These are phyloP conservation scores for Medicago truncatula DNA, from an alignment of 306 rosid genomes.

Conservation along the genomic window DNA sequence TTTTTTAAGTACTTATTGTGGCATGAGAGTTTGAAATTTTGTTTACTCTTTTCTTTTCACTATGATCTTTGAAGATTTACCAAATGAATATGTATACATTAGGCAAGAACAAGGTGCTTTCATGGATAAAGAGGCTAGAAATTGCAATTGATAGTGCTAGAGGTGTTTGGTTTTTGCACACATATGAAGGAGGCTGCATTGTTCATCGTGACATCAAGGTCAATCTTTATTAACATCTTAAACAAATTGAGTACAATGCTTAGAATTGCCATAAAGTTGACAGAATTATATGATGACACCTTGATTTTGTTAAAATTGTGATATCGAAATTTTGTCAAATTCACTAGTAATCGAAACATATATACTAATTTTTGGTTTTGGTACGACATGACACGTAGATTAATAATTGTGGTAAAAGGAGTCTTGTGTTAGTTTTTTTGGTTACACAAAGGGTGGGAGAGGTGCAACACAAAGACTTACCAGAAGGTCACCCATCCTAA, in stretches of 20 bases:
- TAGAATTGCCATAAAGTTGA: not conserved
- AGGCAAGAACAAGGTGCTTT: conserved; percentile 61
- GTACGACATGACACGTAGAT: too few relatives aligned
- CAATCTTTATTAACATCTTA: not conserved
- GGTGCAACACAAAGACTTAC: too few relatives aligned
- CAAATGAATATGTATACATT: conserved; percentile 35
- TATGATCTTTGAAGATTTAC: conserved; percentile 30
- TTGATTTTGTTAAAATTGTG: not conserved
- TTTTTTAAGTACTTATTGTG: not conserved
- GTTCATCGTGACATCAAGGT: conserved; percentile 83
- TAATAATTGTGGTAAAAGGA: too few relatives aligned
- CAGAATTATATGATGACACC: too few relatives aligned
- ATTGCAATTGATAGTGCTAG: conserved; percentile 72
- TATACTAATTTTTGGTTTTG: too few relatives aligned
- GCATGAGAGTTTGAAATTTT: not conserved
- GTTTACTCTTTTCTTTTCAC: not conserved
- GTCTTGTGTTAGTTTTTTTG: too few relatives aligned
- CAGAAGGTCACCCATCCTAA: too few relatives aligned
- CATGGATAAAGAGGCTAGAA: conserved; percentile 64
- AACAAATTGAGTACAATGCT: too few relatives aligned
- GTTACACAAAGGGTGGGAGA: too few relatives aligned
- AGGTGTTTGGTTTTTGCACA: conserved; percentile 69
- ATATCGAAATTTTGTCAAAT: too few relatives aligned
- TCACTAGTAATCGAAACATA: too few relatives aligned
- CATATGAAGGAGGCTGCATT: conserved; percentile 67